Conservation (phyloP, 129 eudicot species). For the Flaveria trinervia region DNA sequence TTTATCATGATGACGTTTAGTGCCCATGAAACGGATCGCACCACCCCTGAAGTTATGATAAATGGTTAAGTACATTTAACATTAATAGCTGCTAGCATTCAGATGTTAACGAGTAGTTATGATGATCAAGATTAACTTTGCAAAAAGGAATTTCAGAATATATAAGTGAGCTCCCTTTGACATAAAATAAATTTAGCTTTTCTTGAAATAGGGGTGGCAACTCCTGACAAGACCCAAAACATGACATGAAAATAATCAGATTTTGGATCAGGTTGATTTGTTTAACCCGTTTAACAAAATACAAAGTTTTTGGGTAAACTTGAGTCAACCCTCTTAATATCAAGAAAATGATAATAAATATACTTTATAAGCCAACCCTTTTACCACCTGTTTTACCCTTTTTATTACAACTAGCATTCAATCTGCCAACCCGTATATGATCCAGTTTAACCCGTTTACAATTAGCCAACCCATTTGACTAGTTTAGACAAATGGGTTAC, state of each 20-base stretch:
- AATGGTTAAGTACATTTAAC: neutral
- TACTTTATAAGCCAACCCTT: no score
- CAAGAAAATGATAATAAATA: no score
- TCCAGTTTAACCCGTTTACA: no score
- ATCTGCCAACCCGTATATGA: no score
- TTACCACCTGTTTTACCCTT: no score
- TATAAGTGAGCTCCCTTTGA: neutral
- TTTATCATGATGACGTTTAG: constrained; percentile 89
- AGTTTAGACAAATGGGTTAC: neutral
- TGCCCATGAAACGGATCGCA: constrained; percentile 88
- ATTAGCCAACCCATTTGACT: no score
- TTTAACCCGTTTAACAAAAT: no score
- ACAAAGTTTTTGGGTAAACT: no score
- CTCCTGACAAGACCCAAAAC: neutral
- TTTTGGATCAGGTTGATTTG: neutral
- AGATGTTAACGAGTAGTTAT: neutral
- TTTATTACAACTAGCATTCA: no score
- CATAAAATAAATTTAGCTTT: neutral
- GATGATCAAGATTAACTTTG: neutral
- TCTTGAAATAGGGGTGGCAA: neutral
- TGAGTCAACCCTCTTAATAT: no score
- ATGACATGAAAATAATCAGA: neutral
- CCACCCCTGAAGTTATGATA: constrained; percentile 72
- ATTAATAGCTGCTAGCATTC: neutral
- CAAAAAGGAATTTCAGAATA: neutral